Evolutionary conservation across 164 flowering plant genomes (phyloP), one percentile per base, ranked within the genome.

Genomic region (Protea cynaroides): DNA sequence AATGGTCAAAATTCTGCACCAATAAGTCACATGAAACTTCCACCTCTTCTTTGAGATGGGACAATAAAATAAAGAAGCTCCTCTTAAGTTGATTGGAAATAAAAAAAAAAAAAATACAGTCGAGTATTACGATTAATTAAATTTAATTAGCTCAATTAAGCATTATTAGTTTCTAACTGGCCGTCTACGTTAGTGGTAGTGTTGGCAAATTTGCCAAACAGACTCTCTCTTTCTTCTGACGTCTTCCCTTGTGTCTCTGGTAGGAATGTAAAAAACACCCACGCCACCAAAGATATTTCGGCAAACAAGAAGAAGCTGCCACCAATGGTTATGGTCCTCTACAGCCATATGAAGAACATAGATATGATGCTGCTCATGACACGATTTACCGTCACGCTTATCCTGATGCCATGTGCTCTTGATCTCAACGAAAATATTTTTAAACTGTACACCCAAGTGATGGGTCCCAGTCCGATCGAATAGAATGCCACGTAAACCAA

Each of bases 391-490:
- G 79, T 78, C 18, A 73, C 72, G 3, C 73, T 77, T 34, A 76
- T 54, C 37, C 77, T 64, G 1, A 59, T n/a, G 0, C 82, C 82
- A 47, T 75, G 77, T 0, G 82, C 82, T 38, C 82, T 63, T 1
- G 75, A 55, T 72, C 77, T 72, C 60, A 78, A 53, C 23, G 81
- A 79, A 58, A 79, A 73, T 4, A 77, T 71, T 77, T 80, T 81
- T 12, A 81, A 80, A 59, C 74, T 71, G 58, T 80, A 79, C n/a
- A 79, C 82, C 82, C 82, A 79, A 5, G 82, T 25, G 17, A 76
- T 73, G 8, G 82, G 82, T 4, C 82, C 79, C 49, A 79, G 38
- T 51, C 82, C 82, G 0, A 76, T 68, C 22, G 78, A 66, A 60
- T 75, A 78, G 25, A 62, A 65, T 0, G 65, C 65, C 23, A 74